Evolutionary conservation across 2,329 filamentous ascomycete genomes (phyloP).

Genomic region (Calonectria leucothoes): DNA sequence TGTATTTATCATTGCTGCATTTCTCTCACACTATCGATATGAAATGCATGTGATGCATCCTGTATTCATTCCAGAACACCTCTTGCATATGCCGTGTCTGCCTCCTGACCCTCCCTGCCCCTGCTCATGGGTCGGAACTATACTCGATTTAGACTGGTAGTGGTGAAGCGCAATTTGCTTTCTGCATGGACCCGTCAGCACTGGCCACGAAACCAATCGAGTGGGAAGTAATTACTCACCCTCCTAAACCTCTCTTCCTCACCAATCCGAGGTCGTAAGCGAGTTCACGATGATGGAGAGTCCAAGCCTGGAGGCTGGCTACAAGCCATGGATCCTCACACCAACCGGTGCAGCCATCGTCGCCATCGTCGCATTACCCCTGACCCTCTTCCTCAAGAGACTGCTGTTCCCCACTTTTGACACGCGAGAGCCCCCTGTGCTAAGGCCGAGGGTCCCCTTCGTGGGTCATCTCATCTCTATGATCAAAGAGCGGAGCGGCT

Average conservation of each 20-base stretch:
- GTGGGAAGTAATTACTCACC: not conserved
- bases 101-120: not conserved
- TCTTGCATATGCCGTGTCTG: not conserved
- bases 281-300: not conserved
- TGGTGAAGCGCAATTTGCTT: not conserved
- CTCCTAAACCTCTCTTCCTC: not conserved
- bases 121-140: not conserved
- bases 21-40: not conserved
- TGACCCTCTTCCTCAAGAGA: not conserved
- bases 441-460: constrained; percentile 27
- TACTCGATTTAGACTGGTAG: not conserved
- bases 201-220: not conserved
- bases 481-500: constrained; percentile 21
- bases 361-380: not conserved
- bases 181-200: not conserved
- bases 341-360: not conserved
- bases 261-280: not conserved
- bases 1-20: not conserved
- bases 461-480: constrained; percentile 33
- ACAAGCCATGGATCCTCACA: not conserved
- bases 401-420: constrained; percentile 20
- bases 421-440: constrained; percentile 22
- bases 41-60: not conserved
- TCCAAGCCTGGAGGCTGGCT: not conserved
- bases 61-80: not conserved